Conservation (phyloP, 2,329 filamentous ascomycete species). For the Aspergillus pseudoviridinutans region DNA sequence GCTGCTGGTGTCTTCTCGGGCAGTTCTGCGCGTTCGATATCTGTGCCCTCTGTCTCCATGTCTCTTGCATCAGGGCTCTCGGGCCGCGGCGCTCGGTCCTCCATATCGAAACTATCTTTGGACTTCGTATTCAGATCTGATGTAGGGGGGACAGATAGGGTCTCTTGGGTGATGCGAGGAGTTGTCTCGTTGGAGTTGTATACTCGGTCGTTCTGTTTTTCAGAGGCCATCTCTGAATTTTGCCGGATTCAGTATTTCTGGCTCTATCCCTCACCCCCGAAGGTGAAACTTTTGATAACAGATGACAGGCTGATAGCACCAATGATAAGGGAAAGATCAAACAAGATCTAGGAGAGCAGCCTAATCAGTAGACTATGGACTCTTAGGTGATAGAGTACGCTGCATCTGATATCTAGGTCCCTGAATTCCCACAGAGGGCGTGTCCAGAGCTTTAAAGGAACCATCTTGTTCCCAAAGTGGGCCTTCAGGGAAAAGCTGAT, state of each 20-base stretch:
- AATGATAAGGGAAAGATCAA: not conserved
- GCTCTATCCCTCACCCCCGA: not conserved
- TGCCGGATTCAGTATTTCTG: not conserved
- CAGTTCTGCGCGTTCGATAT: slow-evolving; percentile 10
- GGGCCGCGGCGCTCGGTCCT: slow-evolving; percentile 5
- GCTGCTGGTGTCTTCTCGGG: slow-evolving; percentile 9
- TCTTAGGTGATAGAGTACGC: not conserved
- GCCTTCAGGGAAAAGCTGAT: not conserved
- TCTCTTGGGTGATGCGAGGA: slow-evolving; percentile 4
- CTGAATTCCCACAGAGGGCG: not conserved
- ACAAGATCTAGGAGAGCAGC: not conserved
- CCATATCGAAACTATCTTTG: slow-evolving; percentile 5
- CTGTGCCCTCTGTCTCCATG: slow-evolving; percentile 7
- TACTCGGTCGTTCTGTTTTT: slow-evolving; percentile 1
- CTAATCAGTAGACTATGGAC: not conserved
- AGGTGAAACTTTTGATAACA: not conserved
- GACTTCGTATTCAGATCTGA: slow-evolving; percentile 11
- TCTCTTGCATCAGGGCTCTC: slow-evolving; percentile 3
- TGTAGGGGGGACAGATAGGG: slow-evolving; percentile 1
- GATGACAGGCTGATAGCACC: not conserved
- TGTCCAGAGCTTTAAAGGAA: not conserved
- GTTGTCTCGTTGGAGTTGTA: slow-evolving; percentile 3
- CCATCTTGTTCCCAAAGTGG: not conserved
- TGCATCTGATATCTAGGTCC: not conserved
- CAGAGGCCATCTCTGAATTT: not conserved